A percentile compares a stretch with the other conserved stretches of the same genome.
These are phyloP conservation scores for Phytophthora kernoviae DNA, from an alignment of 352 stramenopile genomes.

Conservation along the genomic window DNA sequence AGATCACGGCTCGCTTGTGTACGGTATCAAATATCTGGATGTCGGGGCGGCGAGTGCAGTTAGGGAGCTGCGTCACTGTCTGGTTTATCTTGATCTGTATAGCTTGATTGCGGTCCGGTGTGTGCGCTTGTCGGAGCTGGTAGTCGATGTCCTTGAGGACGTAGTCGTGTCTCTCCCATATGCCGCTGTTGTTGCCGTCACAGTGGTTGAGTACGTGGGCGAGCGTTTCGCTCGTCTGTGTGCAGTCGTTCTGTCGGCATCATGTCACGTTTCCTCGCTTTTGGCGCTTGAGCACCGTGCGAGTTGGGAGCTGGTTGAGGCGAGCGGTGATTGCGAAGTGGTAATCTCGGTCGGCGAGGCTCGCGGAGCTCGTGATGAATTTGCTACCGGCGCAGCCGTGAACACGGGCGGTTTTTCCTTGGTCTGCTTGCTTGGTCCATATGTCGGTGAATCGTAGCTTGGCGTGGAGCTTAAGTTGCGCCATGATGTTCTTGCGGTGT, in stretches of 20 bases:
- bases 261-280: neutral
- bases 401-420: conserved; percentile 3
- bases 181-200: conserved; percentile 8
- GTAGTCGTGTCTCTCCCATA: conserved; percentile 11
- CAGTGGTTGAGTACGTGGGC: conserved; percentile 21
- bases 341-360: conserved; percentile 21
- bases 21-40: conserved; percentile 4
- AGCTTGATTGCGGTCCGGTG: conserved; percentile 14
- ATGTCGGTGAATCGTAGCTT: conserved; percentile 7
- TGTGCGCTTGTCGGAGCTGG: neutral
- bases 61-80: conserved; percentile 6
- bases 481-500: conserved; percentile 5
- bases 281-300: conserved; percentile 5
- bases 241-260: conserved; percentile 8
- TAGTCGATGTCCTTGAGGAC: conserved; percentile 19
- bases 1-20: neutral
- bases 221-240: conserved; percentile 1
- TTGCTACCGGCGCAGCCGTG: conserved; percentile 9
- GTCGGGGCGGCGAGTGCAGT: conserved; percentile 11
- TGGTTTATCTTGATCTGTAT: conserved; percentile 18
- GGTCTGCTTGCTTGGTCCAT: conserved; percentile 5
- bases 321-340: conserved; percentile 16
- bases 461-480: conserved; percentile 20
- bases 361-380: conserved; percentile 11
- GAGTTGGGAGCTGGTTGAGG: conserved; percentile 13